These are phyloP conservation scores for Candida sanyaensis DNA, from an alignment of 1,139 yeast genomes.

Conservation along the genomic window DNA sequence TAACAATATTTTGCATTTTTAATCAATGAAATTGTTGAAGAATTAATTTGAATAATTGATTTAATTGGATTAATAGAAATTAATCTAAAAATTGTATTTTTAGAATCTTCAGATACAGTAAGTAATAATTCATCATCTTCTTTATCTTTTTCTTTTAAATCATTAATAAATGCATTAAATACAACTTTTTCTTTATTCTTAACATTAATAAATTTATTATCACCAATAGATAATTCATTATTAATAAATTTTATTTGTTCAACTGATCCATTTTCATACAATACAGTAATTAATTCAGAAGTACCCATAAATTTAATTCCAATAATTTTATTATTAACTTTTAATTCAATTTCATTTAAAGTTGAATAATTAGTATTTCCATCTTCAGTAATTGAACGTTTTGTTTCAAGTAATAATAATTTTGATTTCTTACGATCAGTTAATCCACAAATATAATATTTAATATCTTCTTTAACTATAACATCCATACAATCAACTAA, in stretches of 20 bases:
- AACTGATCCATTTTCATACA: conserved; percentile 47
- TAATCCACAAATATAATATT: conserved; percentile 41
- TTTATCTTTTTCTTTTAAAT: conserved; percentile 15
- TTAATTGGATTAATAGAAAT: conserved; percentile 23
- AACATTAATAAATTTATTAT: conserved; percentile 1
- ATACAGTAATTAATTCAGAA: conserved; percentile 36
- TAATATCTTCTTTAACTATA: conserved; percentile 16
- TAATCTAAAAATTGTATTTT: conserved; percentile 21
- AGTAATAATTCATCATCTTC: conserved; percentile 23
- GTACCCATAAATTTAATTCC: conserved; percentile 35
- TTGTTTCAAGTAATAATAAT: conserved; percentile 37
- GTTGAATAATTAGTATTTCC: conserved; percentile 11
- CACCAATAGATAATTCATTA: conserved; percentile 7
- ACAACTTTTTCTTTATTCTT: conserved; percentile 15
- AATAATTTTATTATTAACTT: conserved; percentile 23
- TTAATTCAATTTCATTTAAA: conserved; percentile 15
- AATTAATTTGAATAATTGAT: conserved; percentile 24
- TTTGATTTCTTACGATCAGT: conserved; percentile 49
- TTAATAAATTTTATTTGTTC: conserved; percentile 27
- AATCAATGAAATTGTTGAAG: conserved; percentile 8
- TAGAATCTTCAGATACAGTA: conserved; percentile 17
- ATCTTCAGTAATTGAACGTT: conserved; percentile 17
- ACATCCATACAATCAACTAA: conserved; percentile 48
- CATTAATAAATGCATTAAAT: conserved; percentile 25
- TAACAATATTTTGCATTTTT: conserved; percentile 23